Conservation (phyloP, 768 basidiomycete species). For the Hygrocybe coccinea region DNA sequence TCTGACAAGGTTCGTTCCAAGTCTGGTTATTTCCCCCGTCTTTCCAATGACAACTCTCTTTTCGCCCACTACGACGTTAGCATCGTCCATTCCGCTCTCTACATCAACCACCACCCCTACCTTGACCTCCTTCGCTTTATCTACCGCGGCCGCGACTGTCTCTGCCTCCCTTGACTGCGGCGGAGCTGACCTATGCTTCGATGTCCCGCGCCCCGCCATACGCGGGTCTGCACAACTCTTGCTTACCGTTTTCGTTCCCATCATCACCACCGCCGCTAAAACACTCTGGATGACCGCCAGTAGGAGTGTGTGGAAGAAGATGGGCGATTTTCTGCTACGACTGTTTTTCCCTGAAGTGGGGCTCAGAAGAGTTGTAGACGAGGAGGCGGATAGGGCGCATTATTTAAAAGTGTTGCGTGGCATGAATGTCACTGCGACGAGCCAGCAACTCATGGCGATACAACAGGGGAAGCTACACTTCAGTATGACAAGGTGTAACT, state of each 20-base stretch:
- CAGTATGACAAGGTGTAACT: not conserved
- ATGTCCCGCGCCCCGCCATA: not conserved
- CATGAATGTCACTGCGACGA: not conserved
- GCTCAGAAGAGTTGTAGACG: not conserved
- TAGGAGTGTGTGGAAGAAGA: not conserved
- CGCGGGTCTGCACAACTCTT: not conserved
- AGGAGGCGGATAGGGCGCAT: not conserved
- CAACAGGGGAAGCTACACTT: slow-evolving; percentile 1
- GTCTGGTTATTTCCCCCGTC: too few relatives aligned
- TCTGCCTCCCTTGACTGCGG: not conserved
- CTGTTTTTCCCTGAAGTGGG: slow-evolving; percentile 1
- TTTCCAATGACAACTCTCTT: slow-evolving; percentile 6
- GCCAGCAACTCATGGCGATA: not conserved
- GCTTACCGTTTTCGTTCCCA: slow-evolving; percentile 1
- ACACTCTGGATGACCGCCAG: not conserved
- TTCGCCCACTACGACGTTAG: too few relatives aligned
- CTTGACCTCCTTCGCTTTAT: not conserved
- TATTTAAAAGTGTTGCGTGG: not conserved
- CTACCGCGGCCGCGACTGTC: not conserved
- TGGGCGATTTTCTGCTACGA: not conserved
- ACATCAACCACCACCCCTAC: not conserved
- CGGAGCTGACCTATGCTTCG: not conserved
- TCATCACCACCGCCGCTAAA: not conserved
- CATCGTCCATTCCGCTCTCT: too few relatives aligned
- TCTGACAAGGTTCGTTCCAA: too few relatives aligned